A percentile compares a stretch with the other conserved stretches of the same genome.
These are phyloP conservation scores for Melanomma pulvis-pyrius DNA, from an alignment of 495 filamentous ascomycete species.

Conservation along the genomic window DNA sequence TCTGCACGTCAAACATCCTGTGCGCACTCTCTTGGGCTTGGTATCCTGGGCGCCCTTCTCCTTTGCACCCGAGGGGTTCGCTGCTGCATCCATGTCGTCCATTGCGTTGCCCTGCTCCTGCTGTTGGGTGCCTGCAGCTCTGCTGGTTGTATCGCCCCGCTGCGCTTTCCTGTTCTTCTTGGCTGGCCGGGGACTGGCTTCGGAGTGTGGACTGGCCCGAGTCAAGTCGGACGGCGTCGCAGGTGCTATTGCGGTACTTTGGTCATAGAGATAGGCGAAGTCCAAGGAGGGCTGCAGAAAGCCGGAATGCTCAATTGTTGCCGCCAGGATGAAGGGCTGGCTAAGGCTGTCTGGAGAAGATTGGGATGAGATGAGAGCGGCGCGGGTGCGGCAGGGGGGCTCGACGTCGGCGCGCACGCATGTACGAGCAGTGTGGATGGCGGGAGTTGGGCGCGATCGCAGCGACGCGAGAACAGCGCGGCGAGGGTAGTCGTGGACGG, in stretches of 20 bases:
- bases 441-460: background rate
- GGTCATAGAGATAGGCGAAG: conserved; percentile 21
- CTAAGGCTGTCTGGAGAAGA: background rate
- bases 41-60: conserved; percentile 29
- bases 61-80: conserved; percentile 29
- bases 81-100: conserved; percentile 6
- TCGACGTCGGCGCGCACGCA: background rate
- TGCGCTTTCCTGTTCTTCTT: conserved; percentile 14
- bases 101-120: conserved; percentile 24
- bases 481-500: too few relatives aligned
- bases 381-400: background rate
- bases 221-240: background rate
- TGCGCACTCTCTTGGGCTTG: conserved; percentile 48
- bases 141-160: background rate
- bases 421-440: too few relatives aligned
- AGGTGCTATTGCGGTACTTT: background rate
- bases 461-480: background rate
- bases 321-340: conserved; percentile 33
- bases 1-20: conserved; percentile 50
- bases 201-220: conserved; percentile 8
- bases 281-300: conserved; percentile 17
- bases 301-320: conserved; percentile 27
- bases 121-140: conserved; percentile 3
- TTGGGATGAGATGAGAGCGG: background rate
- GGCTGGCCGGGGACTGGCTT: conserved; percentile 11